Evolutionary conservation across 352 stramenopile genomes (phyloP), one percentile per base, ranked within the genome.

Genomic region (Phytophthora pinifolia): DNA sequence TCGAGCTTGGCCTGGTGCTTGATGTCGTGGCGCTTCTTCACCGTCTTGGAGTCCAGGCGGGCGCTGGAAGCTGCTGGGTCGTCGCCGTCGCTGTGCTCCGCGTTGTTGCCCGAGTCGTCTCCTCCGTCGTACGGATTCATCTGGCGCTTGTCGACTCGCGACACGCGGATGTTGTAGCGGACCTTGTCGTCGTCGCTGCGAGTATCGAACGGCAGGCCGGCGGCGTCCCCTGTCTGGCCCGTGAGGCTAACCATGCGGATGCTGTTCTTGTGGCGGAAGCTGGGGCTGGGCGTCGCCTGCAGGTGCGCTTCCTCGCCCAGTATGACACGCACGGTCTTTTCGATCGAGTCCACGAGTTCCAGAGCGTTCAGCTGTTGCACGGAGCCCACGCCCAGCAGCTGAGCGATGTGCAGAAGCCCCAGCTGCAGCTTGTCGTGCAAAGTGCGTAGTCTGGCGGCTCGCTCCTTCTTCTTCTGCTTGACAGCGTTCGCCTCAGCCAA

Each of bases 101-200:
- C 9, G 49, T 43, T 59, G 18, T 51, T 63, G 9, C 15, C 35
- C 18, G 30, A 34, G 54, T 45, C 25, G 35, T 58, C 35, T 13
- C 17, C 33, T 8, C 52, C 45, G 4, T 58, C 54, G 51, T 88
- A 91, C 56, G 80, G 78, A 38, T 89, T 89, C 72, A 86, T 79
- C 39, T 73, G 59, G 9, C 66, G 72, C 3, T 71, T 76, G 46
- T 85, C 68, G 9, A 47, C 68, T 29, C 62, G 61, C 8, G 63
- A 72, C n/a, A 92, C 75, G 49, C 84, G 80, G 15, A 92, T 70
- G 49, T 94, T 94, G 71, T 82, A 92, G 29, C 76, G 76, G 43
- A 72, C 47, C 45, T 88, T 88, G 46, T 92, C 80, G 7, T 87
- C 71, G 31, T 67, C 39, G 9, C 64, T 79, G 29, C 81, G 79